Base-by-base conservation (phyloP, 2,329 filamentous ascomycete species). In the Colletotrichum lindemuthianum region DNA sequence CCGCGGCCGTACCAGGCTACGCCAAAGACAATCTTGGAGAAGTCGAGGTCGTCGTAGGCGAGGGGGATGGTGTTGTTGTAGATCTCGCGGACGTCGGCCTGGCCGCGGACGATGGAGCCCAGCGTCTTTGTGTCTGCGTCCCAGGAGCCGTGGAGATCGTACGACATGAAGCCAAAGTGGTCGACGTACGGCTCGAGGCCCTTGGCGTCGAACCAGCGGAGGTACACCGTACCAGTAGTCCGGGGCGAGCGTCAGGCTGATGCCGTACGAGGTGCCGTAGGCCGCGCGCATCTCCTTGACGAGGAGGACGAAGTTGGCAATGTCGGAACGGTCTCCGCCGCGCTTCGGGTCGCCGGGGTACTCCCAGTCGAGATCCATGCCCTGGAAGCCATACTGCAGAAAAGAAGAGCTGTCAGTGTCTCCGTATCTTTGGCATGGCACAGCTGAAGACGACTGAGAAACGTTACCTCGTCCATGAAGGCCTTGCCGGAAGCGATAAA, bases 331-430 rank as follows among this genome's bases (percentile, higher is more conserved):
- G 24, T 44, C 63, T 0, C 81, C 81, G 8, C 77, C 78, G 0
- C 79, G 73, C 73, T 8, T 67, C 43, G 3, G 68, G 24, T 24
- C 69, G 0, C 50, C 77, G 0, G 81, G 81, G 59, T 78, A 82
- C 54, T 84, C 79, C 81, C 81, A 83, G 61, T 83, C 79, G 0
- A 84, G 60, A 59, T 84, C 81, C 2, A 79, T 72, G 2, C 81
- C 80, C 9, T 78, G 70, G 58, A 82, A 81, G 3, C 74, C 75
- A 56, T 76, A 77, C 33, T 63, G 24, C n/a, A n/a, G n/a, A n/a
- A n/a, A n/a, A 5, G 1, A 24, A 24, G 24, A 24, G 24, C 24
- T 4, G 24, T 24, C n/a, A n/a, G n/a, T n/a, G n/a, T n/a, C n/a
- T n/a, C n/a, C n/a, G n/a, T n/a, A n/a, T n/a, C n/a, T n/a, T n/a